These are phyloP conservation scores for Diaporthe velutina DNA, from an alignment of 2,329 filamentous ascomycete species.

Conservation along the genomic window DNA sequence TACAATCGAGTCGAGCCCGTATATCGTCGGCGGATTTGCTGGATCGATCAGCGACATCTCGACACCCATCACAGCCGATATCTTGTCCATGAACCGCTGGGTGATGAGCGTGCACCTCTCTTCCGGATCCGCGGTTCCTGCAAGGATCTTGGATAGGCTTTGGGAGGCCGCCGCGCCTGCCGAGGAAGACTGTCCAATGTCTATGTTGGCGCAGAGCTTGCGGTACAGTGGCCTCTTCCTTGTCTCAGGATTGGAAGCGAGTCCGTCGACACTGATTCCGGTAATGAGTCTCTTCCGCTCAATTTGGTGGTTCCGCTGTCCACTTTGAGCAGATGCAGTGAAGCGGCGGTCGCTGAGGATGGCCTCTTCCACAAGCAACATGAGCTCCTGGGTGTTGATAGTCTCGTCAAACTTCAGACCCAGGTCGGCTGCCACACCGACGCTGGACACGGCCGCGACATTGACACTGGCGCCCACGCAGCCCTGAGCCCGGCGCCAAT, in stretches of 20 bases:
- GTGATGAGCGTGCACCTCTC: neutral
- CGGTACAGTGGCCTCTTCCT: slow-evolving; percentile 20
- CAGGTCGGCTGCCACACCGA: slow-evolving; percentile 2
- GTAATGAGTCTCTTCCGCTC: slow-evolving; percentile 1
- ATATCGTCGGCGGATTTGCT: slow-evolving; percentile 1
- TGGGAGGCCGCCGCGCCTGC: slow-evolving; percentile 2
- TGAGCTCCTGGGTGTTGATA: slow-evolving; percentile 19
- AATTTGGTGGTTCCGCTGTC: neutral
- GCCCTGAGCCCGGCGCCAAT: slow-evolving; percentile 1
- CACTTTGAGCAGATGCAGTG: neutral
- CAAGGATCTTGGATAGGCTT: neutral
- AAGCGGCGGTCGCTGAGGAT: slow-evolving; percentile 6
- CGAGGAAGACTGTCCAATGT: neutral
- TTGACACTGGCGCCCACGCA: slow-evolving; percentile 13
- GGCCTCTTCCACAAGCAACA: slow-evolving; percentile 17
- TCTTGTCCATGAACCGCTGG: slow-evolving; percentile 8
- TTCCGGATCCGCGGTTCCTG: neutral
- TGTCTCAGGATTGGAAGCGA: neutral
- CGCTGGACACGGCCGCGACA: slow-evolving; percentile 20
- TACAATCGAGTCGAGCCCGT: slow-evolving; percentile 25
- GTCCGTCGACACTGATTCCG: neutral
- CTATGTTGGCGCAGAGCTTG: neutral
- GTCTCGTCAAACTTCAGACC: slow-evolving; percentile 24
- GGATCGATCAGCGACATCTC: slow-evolving; percentile 10
- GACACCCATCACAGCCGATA: slow-evolving; percentile 23